Base-by-base conservation (phyloP, 345 rosid genomes). In the Populus deltoides region DNA sequence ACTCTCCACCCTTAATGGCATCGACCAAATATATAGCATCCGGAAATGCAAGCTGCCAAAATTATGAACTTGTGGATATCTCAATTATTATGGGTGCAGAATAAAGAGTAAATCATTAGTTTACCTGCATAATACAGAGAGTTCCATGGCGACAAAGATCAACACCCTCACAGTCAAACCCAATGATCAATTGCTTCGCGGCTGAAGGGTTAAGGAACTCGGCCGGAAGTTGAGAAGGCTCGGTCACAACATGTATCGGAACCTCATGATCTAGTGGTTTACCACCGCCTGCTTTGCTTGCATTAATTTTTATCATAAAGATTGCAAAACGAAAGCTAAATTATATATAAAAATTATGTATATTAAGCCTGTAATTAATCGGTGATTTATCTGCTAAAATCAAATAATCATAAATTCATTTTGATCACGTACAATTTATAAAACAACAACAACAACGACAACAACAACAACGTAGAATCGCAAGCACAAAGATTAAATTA, bases 41-140 rank as follows among this genome's bases (percentile, higher is more conserved):
- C 38, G 94, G 88, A 86, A 95, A 95, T 29, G 99, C 97, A 86
- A 95, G 89, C 99, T 95, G 93, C 88, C 82, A 83, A 75, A 70
- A 15, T 27, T 15, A 17, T 9, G 35, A 31, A 20, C n/a, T 67
- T 18, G 45, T 41, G 45, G 45, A 10, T 41, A 18, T 33, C 20
- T 0, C 43, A 15, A 2, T 27, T 67, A 16, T 18, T 18, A 31
- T 18, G 12, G 10, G 41, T 16, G 10, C 11, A 31, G 45, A 25
- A 22, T 16, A 35, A 33, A 33, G 15, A 27, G 39, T 2, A 16
- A 29, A 33, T 20, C 33, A 13, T 79, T 57, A 57, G 25, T 29
- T 39, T 75, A 93, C 99, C 98, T 95, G 99, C 97, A 95, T 91
- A 70, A 95, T 83, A 85, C 99, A 95, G 72, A 95, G 98, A 31